These are phyloP conservation scores for Cryptococcus sp. DNA, from an alignment of 1,284 basidiomycete species.

Conservation along the genomic window DNA sequence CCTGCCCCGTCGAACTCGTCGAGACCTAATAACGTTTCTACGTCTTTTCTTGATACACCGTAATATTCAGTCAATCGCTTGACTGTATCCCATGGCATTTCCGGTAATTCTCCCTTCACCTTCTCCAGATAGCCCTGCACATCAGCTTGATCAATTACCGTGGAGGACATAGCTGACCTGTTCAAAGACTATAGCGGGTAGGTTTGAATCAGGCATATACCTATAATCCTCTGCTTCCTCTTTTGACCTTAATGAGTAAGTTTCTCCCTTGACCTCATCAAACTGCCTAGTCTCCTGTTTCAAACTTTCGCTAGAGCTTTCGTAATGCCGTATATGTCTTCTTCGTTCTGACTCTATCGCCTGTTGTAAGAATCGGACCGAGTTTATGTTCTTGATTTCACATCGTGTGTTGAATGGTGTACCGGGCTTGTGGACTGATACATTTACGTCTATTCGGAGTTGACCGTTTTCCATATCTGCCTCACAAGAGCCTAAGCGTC, in stretches of 20 bases:
- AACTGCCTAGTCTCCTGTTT: slow-evolving; percentile 88
- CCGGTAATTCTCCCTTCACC: slow-evolving; percentile 63
- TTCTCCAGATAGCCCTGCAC: slow-evolving; percentile 59
- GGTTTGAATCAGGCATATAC: slow-evolving; percentile 96
- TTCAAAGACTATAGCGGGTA: slow-evolving; percentile 70
- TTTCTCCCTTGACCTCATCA: slow-evolving; percentile 74
- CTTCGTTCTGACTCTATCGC: slow-evolving; percentile 60
- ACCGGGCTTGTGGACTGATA: slow-evolving; percentile 72
- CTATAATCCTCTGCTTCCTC: slow-evolving; percentile 94
- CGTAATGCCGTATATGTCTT: slow-evolving; percentile 42
- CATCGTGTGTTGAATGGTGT: slow-evolving; percentile 75
- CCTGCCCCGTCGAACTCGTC: slow-evolving; percentile 55
- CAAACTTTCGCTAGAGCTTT: slow-evolving; percentile 15
- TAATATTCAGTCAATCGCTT: slow-evolving; percentile 56
- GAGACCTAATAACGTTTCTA: slow-evolving; percentile 70
- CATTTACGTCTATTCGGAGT: slow-evolving; percentile 90
- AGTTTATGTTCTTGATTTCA: slow-evolving; percentile 97
- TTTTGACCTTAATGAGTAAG: slow-evolving; percentile 78
- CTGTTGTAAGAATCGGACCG: slow-evolving; percentile 75
- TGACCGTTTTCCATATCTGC: slow-evolving; percentile 98
- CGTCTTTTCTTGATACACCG: slow-evolving; percentile 62
- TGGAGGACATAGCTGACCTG: slow-evolving; percentile 29
- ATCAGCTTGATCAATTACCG: slow-evolving; percentile 3
- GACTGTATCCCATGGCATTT: slow-evolving; percentile 68
- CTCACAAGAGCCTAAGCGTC: slow-evolving; percentile 81